phyloP scores from a whole-genome alignment of 2,329 filamentous ascomycete species.

The Calonectria fujianensis region DNA sequence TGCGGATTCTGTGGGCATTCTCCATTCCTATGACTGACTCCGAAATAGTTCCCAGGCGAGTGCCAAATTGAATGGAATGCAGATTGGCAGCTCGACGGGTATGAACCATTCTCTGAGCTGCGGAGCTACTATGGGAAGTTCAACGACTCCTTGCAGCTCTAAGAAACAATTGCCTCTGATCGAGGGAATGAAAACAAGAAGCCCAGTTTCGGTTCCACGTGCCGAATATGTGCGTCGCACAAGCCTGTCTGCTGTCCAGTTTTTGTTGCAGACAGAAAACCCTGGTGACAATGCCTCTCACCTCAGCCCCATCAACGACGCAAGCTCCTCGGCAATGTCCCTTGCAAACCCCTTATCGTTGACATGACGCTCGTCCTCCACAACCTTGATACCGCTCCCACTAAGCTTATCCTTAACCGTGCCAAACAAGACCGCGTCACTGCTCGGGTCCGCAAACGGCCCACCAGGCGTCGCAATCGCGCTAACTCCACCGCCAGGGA shows the following conservation, averaged over 20 bases:
- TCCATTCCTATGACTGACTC: neutral
- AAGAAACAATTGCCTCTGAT: too few relatives aligned
- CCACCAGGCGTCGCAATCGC: constrained; percentile 14
- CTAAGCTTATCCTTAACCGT: constrained; percentile 1
- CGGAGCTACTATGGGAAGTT: neutral
- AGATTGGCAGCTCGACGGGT: neutral
- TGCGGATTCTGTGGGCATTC: neutral
- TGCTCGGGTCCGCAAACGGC: neutral
- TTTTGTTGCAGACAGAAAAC: neutral
- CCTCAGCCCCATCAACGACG: neutral
- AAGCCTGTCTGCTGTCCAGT: neutral
- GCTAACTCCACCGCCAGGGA: neutral
- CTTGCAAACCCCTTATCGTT: constrained; percentile 10
- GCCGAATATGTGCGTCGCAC: neutral
- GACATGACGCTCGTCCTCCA: constrained; percentile 2
- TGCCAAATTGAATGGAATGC: too few relatives aligned
- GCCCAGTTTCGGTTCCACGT: neutral
- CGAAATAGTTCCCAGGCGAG: too few relatives aligned
- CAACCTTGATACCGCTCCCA: constrained; percentile 17
- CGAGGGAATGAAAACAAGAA: neutral
- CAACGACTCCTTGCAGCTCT: neutral
- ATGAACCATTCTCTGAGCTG: neutral
- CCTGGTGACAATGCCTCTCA: neutral
- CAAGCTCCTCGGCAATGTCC: constrained; percentile 17
- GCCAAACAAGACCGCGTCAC: neutral